These are phyloP conservation scores for Brassica napus DNA, from an alignment of 345 rosid species.

Conservation along the genomic window Da-Ae NC_063447.1:25606501-25607000, in stretches of 20 bases:
- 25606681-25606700: slow-evolving; percentile 72
- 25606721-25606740: slow-evolving; percentile 86
- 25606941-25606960: slow-evolving; percentile 45
- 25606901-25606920: slow-evolving; percentile 49
- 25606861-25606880: slow-evolving; percentile 19
- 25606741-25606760: slow-evolving; percentile 70
- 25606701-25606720: slow-evolving; percentile 90
- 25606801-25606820: slow-evolving; percentile 64
- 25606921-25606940: slow-evolving; percentile 51
- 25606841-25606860: slow-evolving; percentile 69
- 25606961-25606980: slow-evolving; percentile 59
- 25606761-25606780: slow-evolving; percentile 30
- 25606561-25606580: slow-evolving; percentile 69
- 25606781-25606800: slow-evolving; percentile 37
- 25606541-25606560: slow-evolving; percentile 60
- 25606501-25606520: slow-evolving; percentile 69
- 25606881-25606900: slow-evolving; percentile 59
- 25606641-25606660: slow-evolving; percentile 67
- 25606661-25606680: slow-evolving; percentile 69
- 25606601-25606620: slow-evolving; percentile 59
- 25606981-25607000: slow-evolving; percentile 44
- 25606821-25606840: slow-evolving; percentile 71
- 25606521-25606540: slow-evolving; percentile 54
- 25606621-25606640: slow-evolving; percentile 61
- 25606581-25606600: slow-evolving; percentile 65